These are phyloP conservation scores for Phtheirospermum japonicum DNA, from an alignment of 257 asterid species.

Conservation along the genomic window DNA sequence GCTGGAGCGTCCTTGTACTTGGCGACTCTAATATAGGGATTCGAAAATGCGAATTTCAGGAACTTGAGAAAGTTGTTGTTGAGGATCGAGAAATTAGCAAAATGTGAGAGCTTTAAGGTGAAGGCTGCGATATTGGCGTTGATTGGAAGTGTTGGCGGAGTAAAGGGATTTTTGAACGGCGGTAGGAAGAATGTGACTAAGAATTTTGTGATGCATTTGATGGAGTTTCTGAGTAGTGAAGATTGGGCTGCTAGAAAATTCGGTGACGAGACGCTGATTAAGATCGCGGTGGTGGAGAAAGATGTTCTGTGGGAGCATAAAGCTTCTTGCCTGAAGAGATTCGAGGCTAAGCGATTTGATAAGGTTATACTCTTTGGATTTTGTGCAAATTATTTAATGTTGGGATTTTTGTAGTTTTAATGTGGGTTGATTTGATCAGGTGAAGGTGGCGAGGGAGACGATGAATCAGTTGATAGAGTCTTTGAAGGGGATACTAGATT, in stretches of 20 bases:
- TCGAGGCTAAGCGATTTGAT: slow-evolving; percentile 82
- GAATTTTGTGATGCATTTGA: slow-evolving; percentile 55
- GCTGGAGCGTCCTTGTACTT: slow-evolving; percentile 70
- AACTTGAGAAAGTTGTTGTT: slow-evolving; percentile 55
- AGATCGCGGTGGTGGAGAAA: slow-evolving; percentile 54
- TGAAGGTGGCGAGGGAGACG: no score
- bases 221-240: no score
- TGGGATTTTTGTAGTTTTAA: no score
- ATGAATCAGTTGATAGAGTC: no score
- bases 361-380: slow-evolving; percentile 54
- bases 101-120: slow-evolving; percentile 65
- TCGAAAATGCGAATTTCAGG: slow-evolving; percentile 45
- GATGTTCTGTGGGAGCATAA: slow-evolving; percentile 56
- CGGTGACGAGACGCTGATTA: slow-evolving; percentile 64
- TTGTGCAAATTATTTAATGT: no score
- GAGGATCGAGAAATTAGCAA: slow-evolving; percentile 65
- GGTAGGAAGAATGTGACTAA: slow-evolving; percentile 40
- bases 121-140: slow-evolving; percentile 60
- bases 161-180: slow-evolving; percentile 43
- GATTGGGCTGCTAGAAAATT: no score
- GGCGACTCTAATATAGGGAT: slow-evolving; percentile 57
- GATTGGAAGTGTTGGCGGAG: no score
- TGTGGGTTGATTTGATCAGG: no score
- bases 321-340: slow-evolving; percentile 57
- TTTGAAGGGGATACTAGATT: no score